Base-by-base conservation (phyloP, 345 rosid genomes). In the Toxicodendron radicans region DNA sequence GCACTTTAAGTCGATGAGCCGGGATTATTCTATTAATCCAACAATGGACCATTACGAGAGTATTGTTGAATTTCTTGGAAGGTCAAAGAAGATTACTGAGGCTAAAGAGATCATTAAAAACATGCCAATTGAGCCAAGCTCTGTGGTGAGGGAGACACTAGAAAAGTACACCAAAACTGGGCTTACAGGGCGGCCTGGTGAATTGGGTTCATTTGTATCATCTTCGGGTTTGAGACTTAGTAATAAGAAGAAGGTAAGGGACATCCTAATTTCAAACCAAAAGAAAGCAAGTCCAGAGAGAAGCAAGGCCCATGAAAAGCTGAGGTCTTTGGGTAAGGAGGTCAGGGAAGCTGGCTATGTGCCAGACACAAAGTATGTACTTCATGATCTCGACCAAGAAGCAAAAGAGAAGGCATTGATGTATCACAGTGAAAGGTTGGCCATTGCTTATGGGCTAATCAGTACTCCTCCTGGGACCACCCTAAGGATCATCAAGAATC, bases 371-470 rank as follows among this genome's bases (percentile, higher is more conserved):
- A 58, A 27, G 21, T 58, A 61, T 72, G 59, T 72, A 13, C 68
- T 51, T 1, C 69, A 8, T 62, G 76, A 63, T 63, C 33, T 63
- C 64, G 76, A 73, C 32, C 52, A 35, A 20, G 53, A 63, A 33
- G 76, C 69, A 33, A 63, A 63, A 73, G 62, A 63, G 69, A 73
- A 73, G 69, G 69, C 76, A 73, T 35, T 63, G 76, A 62, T 52
- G 69, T 14, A 52, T 73, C 69, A 52, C 67, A 63, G 76, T 73
- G 76, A 63, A 73, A 73, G 76, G 17, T 51, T 73, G 38, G 69
- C 76, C 69, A 51, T 73, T 73, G 76, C 62, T 51, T 63, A 35
- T 9, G 69, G 75, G 61, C 75, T 73, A n/a, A 60, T 61, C 58
- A 52, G 60, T 17, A 63, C 69, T 30, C 69, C 61, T 35, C 62